Conservation (phyloP, 805 yeast species). For the Peterozyma toletana region DNA sequence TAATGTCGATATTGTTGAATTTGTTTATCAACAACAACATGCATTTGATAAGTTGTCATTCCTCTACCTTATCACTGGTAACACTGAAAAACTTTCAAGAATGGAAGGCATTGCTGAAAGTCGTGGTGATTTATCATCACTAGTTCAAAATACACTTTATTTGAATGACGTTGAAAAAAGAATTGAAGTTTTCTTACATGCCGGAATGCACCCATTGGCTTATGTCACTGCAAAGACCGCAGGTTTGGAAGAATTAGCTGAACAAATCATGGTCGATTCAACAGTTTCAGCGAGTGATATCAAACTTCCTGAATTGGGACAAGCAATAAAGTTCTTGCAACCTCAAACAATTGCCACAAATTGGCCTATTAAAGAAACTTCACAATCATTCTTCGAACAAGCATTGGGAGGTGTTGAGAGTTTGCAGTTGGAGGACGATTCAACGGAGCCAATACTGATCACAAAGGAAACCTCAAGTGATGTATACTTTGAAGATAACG, state of each 20-base stretch:
- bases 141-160: constrained; percentile 78
- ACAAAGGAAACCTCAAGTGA: constrained; percentile 24
- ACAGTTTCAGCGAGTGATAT: constrained; percentile 60
- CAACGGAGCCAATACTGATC: constrained; percentile 15
- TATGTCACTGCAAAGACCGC: constrained; percentile 86
- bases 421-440: constrained; percentile 39
- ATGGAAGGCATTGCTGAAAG: constrained; percentile 89
- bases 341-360: constrained; percentile 42
- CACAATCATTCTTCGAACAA: constrained; percentile 75
- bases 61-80: constrained; percentile 81
- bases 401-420: constrained; percentile 79
- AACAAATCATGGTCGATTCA: constrained; percentile 60
- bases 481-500: constrained; percentile 36
- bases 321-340: constrained; percentile 34
- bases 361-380: constrained; percentile 80
- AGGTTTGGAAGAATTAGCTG: constrained; percentile 73
- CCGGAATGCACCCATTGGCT: constrained; percentile 83
- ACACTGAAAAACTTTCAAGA: constrained; percentile 61
- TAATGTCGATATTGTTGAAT: constrained; percentile 75
- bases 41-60: constrained; percentile 86
- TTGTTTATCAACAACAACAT: constrained; percentile 81
- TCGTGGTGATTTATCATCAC: constrained; percentile 72
- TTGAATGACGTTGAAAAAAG: constrained; percentile 70
- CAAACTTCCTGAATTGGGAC: constrained; percentile 47
- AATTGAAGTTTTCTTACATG: constrained; percentile 62